Conservation (phyloP, 768 basidiomycete genomes). For the Dacryopinax primogenitus region DNA sequence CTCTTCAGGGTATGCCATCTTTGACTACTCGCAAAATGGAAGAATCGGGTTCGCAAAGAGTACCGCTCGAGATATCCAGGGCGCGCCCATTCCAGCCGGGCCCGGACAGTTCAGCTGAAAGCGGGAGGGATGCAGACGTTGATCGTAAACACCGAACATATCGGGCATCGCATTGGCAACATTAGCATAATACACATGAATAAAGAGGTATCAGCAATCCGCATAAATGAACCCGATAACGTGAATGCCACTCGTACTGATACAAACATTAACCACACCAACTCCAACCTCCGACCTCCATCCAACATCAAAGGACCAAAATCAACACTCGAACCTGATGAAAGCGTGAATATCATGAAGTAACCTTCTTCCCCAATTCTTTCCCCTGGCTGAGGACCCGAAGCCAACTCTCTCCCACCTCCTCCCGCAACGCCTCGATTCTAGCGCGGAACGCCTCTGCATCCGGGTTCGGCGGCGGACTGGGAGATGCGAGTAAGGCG, state of each 20-base stretch:
- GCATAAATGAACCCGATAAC: not conserved
- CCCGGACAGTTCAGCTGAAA: not conserved
- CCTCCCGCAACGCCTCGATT: constrained; percentile 70
- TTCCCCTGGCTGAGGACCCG: constrained; percentile 64
- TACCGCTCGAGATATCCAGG: constrained; percentile 9
- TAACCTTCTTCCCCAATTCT: constrained; percentile 8
- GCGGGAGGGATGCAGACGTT: not conserved
- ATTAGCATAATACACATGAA: constrained; percentile 7
- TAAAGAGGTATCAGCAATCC: constrained; percentile 6
- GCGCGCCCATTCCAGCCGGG: not conserved
- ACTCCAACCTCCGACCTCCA: not conserved
- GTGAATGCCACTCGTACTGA: not conserved
- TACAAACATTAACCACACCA: not conserved
- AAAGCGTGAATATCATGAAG: too few species aligned
- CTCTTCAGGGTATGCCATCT: constrained; percentile 44
- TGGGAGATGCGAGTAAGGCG: not conserved
- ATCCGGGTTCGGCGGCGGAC: constrained; percentile 21
- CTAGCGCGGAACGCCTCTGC: constrained; percentile 61
- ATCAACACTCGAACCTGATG: too few species aligned
- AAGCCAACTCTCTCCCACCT: constrained; percentile 84
- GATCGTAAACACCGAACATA: not conserved
- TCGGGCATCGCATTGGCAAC: not conserved
- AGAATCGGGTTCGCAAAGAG: constrained; percentile 49
- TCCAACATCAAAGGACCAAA: too few species aligned
- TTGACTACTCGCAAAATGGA: constrained; percentile 42